A percentile compares a stretch with the other conserved stretches of the same genome.
Conservation (phyloP, 2,329 filamentous ascomycete genomes). For the Ophiostoma montium region DNA sequence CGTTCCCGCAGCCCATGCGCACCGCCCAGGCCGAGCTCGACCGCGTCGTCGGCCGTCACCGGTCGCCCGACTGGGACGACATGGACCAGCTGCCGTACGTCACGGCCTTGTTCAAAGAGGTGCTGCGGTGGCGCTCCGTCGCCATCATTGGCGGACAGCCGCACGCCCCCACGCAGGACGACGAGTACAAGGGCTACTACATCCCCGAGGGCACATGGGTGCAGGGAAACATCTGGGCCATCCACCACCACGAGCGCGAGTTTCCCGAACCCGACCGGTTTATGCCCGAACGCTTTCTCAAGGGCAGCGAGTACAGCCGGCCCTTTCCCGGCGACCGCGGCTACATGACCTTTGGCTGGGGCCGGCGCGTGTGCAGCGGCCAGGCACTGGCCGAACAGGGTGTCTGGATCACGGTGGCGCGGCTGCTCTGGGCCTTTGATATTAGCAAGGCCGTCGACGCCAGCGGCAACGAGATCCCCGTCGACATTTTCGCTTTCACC, state of each 20-base stretch:
- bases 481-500: conserved; percentile 39
- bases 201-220: conserved; percentile 37
- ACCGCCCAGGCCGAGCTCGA: conserved; percentile 40
- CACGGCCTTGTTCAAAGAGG: conserved; percentile 39
- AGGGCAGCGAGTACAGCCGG: conserved; percentile 23
- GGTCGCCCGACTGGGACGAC: conserved; percentile 35
- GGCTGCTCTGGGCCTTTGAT: conserved; percentile 43
- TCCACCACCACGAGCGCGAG: conserved; percentile 31
- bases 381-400: conserved; percentile 44
- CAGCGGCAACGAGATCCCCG: conserved; percentile 27
- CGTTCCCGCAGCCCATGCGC: conserved; percentile 30
- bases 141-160: conserved; percentile 36
- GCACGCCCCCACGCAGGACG: conserved; percentile 32
- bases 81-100: conserved; percentile 35
- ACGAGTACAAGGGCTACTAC: conserved; percentile 31
- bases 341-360: conserved; percentile 44
- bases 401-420: conserved; percentile 42
- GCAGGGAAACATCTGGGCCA: conserved; percentile 36
- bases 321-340: conserved; percentile 34
- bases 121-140: conserved; percentile 40
- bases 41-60: conserved; percentile 30
- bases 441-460: conserved; percentile 26
- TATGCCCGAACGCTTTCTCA: conserved; percentile 27
- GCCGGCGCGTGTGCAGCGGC: conserved; percentile 37
- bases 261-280: conserved; percentile 33